Conservation (phyloP, 192 early-diverging fungal genomes). For the Coemansia sp. region DNA sequence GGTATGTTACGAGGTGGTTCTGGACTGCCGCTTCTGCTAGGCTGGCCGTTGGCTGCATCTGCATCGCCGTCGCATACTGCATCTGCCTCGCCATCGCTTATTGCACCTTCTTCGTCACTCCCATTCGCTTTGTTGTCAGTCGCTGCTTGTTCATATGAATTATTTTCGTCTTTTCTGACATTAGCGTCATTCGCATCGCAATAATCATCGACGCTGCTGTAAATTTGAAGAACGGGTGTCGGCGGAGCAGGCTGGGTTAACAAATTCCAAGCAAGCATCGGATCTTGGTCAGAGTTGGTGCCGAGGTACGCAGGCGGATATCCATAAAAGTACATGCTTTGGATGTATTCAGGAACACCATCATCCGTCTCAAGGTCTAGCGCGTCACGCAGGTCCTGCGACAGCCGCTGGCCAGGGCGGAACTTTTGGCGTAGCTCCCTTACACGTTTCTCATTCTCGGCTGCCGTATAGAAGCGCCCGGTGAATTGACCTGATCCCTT, state of each 20-base stretch:
- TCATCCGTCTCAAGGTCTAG: slow-evolving; percentile 21
- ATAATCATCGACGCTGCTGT: slow-evolving; percentile 27
- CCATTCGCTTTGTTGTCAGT: background rate
- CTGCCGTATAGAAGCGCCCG: slow-evolving; percentile 29
- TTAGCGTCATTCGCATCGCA: background rate
- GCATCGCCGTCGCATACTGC: background rate
- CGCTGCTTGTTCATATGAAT: background rate
- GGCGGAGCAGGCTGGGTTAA: slow-evolving; percentile 2
- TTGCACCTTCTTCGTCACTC: slow-evolving; percentile 23
- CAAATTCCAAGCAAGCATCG: slow-evolving; percentile 15
- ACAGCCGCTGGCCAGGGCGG: slow-evolving; percentile 40
- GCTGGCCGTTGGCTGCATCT: background rate
- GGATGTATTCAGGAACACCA: slow-evolving; percentile 34
- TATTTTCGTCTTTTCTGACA: background rate
- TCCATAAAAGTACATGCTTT: slow-evolving; percentile 36
- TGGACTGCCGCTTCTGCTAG: background rate
- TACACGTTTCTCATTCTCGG: slow-evolving; percentile 33
- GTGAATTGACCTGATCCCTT: slow-evolving; percentile 23
- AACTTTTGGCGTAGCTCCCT: slow-evolving; percentile 29
- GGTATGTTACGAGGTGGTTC: slow-evolving; percentile 22
- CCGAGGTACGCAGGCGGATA: slow-evolving; percentile 51
- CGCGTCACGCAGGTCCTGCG: slow-evolving; percentile 27
- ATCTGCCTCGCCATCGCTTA: slow-evolving; percentile 17
- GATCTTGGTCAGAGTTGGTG: slow-evolving; percentile 23
- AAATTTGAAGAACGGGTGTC: slow-evolving; percentile 28